A percentile compares a stretch with the other conserved stretches of the same genome.
These are phyloP conservation scores for Neocatenulostroma microsporum DNA, from an alignment of 2,329 filamentous ascomycete genomes.

Conservation along the genomic window DNA sequence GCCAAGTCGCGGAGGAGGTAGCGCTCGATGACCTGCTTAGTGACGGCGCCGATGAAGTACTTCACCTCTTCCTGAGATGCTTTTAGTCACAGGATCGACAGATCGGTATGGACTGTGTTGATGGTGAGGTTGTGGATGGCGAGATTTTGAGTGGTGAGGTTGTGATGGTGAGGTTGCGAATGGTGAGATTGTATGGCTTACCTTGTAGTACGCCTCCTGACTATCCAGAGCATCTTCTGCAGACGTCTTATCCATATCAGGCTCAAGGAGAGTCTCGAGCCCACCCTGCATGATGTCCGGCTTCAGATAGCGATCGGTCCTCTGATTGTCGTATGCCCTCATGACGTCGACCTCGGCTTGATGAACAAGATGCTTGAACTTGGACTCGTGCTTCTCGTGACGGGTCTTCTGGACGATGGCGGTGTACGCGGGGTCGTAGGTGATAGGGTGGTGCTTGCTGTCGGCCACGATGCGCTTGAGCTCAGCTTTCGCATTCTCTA, in stretches of 20 bases:
- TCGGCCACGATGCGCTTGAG: constrained; percentile 41
- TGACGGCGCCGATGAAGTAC: constrained; percentile 30
- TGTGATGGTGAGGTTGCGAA: no score
- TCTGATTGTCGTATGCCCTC: constrained; percentile 1
- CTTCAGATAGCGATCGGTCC: constrained; percentile 3
- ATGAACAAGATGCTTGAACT: constrained; percentile 10
- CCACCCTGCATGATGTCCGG: constrained; percentile 15
- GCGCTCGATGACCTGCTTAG: constrained; percentile 34
- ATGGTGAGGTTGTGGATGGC: no score
- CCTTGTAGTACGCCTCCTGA: constrained; percentile 32
- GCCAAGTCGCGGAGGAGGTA: constrained; percentile 28
- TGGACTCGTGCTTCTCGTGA: constrained; percentile 11
- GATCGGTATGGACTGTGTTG: no score
- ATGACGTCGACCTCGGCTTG: constrained; percentile 6
- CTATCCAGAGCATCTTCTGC: constrained; percentile 31
- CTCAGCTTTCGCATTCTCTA: constrained; percentile 34
- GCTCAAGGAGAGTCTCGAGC: constrained; percentile 23
- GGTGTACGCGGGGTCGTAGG: constrained; percentile 34
- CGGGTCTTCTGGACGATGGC: constrained; percentile 29
- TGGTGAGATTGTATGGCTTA: no score
- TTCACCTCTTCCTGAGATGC: constrained; percentile 26
- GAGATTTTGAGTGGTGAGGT: no score
- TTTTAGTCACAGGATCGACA: no score
- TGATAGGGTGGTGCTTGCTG: constrained; percentile 32
- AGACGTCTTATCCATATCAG: constrained; percentile 30